These are phyloP conservation scores for Mycena metata DNA, from an alignment of 768 basidiomycete species.

Conservation along the genomic window DNA sequence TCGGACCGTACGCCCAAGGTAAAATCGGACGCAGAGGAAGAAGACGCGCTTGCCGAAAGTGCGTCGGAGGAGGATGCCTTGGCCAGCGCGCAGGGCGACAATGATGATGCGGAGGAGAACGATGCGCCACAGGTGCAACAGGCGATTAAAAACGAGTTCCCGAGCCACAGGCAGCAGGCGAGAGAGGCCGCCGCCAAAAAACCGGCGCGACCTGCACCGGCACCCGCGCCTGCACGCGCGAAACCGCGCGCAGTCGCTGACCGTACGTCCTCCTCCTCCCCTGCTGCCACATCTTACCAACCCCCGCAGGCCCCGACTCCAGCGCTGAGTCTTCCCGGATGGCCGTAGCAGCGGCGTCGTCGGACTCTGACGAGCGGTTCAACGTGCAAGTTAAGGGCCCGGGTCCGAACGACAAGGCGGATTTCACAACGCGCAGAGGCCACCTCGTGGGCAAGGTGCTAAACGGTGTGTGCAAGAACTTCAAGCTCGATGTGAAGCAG, in stretches of 20 bases:
- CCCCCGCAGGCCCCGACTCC: not conserved
- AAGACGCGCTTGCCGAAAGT: not conserved
- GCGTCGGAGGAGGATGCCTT: slow-evolving; percentile 5
- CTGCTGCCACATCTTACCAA: not conserved
- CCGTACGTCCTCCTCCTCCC: not conserved
- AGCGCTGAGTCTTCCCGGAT: slow-evolving; percentile 13
- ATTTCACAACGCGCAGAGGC: slow-evolving; percentile 48
- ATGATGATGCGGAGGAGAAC: slow-evolving; percentile 19
- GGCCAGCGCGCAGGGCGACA: not conserved
- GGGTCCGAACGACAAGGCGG: slow-evolving; percentile 2
- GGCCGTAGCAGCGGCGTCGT: not conserved
- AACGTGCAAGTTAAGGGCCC: slow-evolving; percentile 24
- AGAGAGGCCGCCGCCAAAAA: not conserved
- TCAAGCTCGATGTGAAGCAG: slow-evolving; percentile 40
- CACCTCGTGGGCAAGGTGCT: slow-evolving; percentile 49
- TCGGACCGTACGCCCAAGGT: slow-evolving; percentile 17
- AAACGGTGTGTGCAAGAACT: slow-evolving; percentile 45
- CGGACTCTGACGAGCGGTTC: slow-evolving; percentile 25
- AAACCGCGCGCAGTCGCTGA: slow-evolving; percentile 3
- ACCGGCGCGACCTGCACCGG: not conserved
- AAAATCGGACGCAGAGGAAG: slow-evolving; percentile 32
- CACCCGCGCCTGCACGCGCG: not conserved
- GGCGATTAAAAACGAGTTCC: slow-evolving; percentile 8
- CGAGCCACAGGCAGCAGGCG: not conserved
- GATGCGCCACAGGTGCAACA: slow-evolving; percentile 16